A percentile compares a stretch with the other conserved stretches of the same genome.
phyloP scores from a whole-genome alignment of 345 rosid species.

The Eucalyptus cloeziana region DNA sequence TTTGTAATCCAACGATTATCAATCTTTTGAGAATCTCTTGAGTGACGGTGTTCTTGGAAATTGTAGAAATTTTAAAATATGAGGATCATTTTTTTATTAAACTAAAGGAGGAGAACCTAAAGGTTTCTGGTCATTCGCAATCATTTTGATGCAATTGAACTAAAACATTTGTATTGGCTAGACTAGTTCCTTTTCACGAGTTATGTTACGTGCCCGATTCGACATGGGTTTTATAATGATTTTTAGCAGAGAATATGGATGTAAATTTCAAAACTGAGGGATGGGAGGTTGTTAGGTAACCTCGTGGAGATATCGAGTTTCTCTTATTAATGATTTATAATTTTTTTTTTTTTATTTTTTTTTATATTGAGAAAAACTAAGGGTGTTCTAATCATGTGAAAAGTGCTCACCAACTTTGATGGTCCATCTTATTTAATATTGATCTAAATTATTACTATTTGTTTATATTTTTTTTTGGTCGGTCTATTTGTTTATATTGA shows the following conservation, averaged over 20 bases:
- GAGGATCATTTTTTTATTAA: neutral
- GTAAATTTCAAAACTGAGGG: neutral
- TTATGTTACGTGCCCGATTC: neutral
- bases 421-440: neutral
- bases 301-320: neutral
- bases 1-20: neutral
- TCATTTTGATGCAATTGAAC: neutral
- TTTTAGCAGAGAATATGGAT: neutral
- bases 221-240: neutral
- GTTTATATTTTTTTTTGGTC: neutral
- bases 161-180: neutral
- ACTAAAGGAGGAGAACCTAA: neutral
- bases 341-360: neutral
- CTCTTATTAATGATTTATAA: neutral
- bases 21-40: neutral
- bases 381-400: neutral
- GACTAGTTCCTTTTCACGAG: neutral
- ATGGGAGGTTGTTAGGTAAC: neutral
- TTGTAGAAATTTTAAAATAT: neutral
- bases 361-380: neutral
- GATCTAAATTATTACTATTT: neutral
- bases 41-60: neutral
- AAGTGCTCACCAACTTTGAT: neutral
- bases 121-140: neutral
- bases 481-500: neutral